Evolutionary conservation across 2,329 filamentous ascomycete genomes (phyloP), one percentile per base, ranked within the genome.

Genomic region (Ceratocystis albifundus): DNA sequence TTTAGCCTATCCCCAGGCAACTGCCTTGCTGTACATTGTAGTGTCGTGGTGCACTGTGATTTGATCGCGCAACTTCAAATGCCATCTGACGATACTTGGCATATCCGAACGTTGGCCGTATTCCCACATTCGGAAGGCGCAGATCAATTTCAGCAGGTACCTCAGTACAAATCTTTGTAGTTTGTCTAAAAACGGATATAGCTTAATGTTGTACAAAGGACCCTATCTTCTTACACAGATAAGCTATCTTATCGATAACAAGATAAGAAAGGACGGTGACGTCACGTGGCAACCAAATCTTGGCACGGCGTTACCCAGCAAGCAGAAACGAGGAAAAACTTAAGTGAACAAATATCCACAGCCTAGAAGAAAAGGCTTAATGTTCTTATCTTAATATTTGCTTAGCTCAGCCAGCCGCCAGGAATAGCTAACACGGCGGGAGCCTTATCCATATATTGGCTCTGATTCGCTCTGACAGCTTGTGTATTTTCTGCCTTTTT

Each of bases 241-340:
- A n/a, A 20, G 3, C 2, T 1, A 15, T n/a, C 8, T 63, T 63
- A 63, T 63, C 61, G 61, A 63, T 63, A 63, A 63, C 12, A 15
- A 8, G 28, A 36, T 36, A 36, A 36, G 2, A 25, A 28, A 3
- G n/a, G 1, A 7, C 46, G 45, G 61, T 63, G 61, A 63, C 61
- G 61, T 63, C 61, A 63, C 61, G 61, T 63, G 61, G 61, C 17
- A 57, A 28, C 28, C 22, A 4, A 32, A 63, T 10, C 20, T 57
- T 17, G 53, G 30, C 4, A 32, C 22, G 20, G 46, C n/a, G 46
- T 50, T 50, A 17, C 46, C 46, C 25, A 36, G 32, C 32, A 36
- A 36, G 32, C 8, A 36, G 32, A 10, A 10, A 10, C 3, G 8
- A 53, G 6, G 12, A 53, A 53, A 53, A 53, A 57, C 17, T n/a